Percentiles rank a stretch among this genome's conserved stretches.
Evolutionary conservation across 2,329 filamentous ascomycete species (phyloP).

Genomic region (Ceratocystis smalleyi): DNA sequence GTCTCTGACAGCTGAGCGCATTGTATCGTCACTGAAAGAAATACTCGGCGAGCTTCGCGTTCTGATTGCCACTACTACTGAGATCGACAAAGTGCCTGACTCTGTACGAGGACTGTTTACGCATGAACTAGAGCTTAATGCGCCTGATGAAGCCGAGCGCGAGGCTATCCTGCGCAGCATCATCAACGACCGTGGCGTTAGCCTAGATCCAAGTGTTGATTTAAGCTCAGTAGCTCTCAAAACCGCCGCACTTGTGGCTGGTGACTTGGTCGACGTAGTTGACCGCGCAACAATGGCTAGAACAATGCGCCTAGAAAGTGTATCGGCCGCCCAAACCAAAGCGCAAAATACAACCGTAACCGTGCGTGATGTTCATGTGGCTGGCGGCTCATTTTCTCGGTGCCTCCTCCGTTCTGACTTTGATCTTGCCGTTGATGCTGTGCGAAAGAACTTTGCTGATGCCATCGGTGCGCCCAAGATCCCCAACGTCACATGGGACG

Average conservation of each 20-base stretch:
- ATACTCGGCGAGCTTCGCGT: conserved; percentile 67
- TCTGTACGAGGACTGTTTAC: conserved; percentile 82
- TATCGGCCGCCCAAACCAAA: conserved; percentile 26
- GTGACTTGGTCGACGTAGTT: conserved; percentile 85
- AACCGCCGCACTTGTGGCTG: conserved; percentile 87
- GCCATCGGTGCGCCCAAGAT: conserved; percentile 96
- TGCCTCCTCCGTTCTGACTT: conserved; percentile 74
- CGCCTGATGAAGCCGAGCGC: conserved; percentile 81
- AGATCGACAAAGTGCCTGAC: conserved; percentile 86
- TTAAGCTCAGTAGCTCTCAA: conserved; percentile 77
- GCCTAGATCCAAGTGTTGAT: conserved; percentile 71
- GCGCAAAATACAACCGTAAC: conserved; percentile 34
- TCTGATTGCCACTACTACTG: conserved; percentile 83
- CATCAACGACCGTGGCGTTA: conserved; percentile 57
- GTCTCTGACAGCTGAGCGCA: conserved; percentile 77
- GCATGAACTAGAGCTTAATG: conserved; percentile 84
- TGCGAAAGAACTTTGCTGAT: conserved; percentile 94
- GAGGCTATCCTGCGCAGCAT: conserved; percentile 73
- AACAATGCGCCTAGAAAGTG: conserved; percentile 53
- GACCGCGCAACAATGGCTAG: conserved; percentile 73
- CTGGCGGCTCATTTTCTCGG: conserved; percentile 64
- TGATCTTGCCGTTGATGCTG: conserved; percentile 83
- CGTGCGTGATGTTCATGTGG: conserved; percentile 69
- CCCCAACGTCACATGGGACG: conserved; percentile 89
- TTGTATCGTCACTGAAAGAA: conserved; percentile 70